A percentile compares a stretch with the other conserved stretches of the same genome.
phyloP scores from a whole-genome alignment of 2,329 filamentous ascomycete genomes.

The Didymosphaeria variabile region DNA sequence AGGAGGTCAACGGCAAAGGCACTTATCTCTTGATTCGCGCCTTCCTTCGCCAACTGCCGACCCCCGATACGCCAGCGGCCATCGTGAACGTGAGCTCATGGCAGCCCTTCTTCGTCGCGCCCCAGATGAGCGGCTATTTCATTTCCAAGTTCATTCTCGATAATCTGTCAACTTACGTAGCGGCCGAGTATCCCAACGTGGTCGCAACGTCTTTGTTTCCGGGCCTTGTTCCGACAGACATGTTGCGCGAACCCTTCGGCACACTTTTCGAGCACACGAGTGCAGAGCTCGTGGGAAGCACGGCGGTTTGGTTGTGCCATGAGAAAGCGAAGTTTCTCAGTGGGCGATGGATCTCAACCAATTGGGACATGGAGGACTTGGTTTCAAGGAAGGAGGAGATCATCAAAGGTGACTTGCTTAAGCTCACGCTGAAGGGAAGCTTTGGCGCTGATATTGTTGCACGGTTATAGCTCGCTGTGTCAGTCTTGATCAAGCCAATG shows the following conservation, averaged over 20 bases:
- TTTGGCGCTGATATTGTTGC: slow-evolving; percentile 20
- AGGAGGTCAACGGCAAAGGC: slow-evolving; percentile 49
- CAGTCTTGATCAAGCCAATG: neutral
- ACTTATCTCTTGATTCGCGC: slow-evolving; percentile 43
- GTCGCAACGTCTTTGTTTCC: slow-evolving; percentile 31
- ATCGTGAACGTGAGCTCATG: slow-evolving; percentile 34
- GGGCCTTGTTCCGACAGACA: slow-evolving; percentile 29
- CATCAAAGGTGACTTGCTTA: slow-evolving; percentile 24
- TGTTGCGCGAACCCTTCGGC: slow-evolving; percentile 24
- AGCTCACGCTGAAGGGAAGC: slow-evolving; percentile 24
- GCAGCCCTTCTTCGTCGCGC: slow-evolving; percentile 24
- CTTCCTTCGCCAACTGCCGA: slow-evolving; percentile 38
- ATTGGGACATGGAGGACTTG: slow-evolving; percentile 46
- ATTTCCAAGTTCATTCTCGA: slow-evolving; percentile 29
- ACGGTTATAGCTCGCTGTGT: neutral
- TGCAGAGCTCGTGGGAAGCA: slow-evolving; percentile 37
- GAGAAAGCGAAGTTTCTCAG: neutral
- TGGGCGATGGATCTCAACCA: slow-evolving; percentile 31
- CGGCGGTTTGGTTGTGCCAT: slow-evolving; percentile 30
- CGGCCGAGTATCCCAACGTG: slow-evolving; percentile 31
- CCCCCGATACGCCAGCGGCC: slow-evolving; percentile 25
- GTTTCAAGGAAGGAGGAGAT: slow-evolving; percentile 28
- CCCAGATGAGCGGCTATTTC: slow-evolving; percentile 26
- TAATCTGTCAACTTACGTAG: slow-evolving; percentile 30
- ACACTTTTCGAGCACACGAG: slow-evolving; percentile 29